Evolutionary conservation across 1,284 basidiomycete species (phyloP).

Genomic region (Ustilago trichophora): DNA sequence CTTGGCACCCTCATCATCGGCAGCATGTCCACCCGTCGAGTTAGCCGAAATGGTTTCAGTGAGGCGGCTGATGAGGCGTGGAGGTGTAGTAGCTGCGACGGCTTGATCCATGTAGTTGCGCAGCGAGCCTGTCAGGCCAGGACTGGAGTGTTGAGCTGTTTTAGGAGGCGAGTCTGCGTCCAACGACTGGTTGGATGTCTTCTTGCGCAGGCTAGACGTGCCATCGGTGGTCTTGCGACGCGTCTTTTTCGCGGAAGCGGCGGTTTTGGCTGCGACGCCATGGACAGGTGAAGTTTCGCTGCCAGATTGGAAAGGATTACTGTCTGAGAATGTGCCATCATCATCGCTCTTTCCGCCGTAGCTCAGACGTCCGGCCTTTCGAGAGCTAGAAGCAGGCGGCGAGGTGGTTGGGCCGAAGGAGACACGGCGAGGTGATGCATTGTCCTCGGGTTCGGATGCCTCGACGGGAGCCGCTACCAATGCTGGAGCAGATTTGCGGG

Average conservation of each 20-base stretch:
- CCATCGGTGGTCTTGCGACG: conserved; percentile 40
- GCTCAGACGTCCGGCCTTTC: conserved; percentile 26
- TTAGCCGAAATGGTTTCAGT: conserved; percentile 17
- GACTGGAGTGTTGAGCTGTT: conserved; percentile 4
- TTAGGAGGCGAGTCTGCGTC: conserved; percentile 7
- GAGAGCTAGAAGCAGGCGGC: conserved; percentile 1
- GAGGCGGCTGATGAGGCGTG: conserved; percentile 34
- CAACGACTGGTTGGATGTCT: conserved; percentile 18
- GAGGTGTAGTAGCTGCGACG: conserved; percentile 38
- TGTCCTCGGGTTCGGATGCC: conserved; percentile 71
- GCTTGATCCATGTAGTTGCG: conserved; percentile 54
- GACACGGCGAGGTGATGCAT: conserved; percentile 13
- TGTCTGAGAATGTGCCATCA: conserved; percentile 69
- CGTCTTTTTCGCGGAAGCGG: conserved; percentile 25
- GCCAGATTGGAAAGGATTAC: conserved; percentile 71
- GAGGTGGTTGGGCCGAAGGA: conserved; percentile 19
- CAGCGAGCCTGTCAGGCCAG: conserved; percentile 2
- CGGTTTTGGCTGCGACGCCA: conserved; percentile 31
- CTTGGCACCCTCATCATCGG: conserved; percentile 28
- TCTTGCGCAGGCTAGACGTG: conserved; percentile 25
- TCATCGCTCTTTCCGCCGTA: conserved; percentile 55
- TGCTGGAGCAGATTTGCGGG: conserved; percentile 33
- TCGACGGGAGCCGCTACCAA: conserved; percentile 11
- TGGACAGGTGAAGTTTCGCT: conserved; percentile 66
- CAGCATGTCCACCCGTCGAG: conserved; percentile 14